Evolutionary conservation across 2,329 filamentous ascomycete genomes (phyloP), one percentile per base, ranked within the genome.

Genomic region (Colletotrichum tamarilloi): DNA sequence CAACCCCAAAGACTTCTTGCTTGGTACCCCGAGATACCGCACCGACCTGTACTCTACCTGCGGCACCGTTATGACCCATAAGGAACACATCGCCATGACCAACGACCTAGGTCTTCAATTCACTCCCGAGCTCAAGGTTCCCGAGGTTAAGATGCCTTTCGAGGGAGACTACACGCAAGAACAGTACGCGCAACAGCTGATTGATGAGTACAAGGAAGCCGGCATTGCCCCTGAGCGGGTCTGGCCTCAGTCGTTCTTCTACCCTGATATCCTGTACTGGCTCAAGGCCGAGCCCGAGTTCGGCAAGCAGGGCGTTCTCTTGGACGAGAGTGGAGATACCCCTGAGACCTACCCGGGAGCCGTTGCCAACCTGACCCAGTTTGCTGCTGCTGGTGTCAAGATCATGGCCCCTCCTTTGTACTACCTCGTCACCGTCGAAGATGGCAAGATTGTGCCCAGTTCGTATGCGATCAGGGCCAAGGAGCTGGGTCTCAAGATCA

Each of bases 131-230:
- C 86, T 93, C 38, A 94, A 94, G 85, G 89, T 89, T 0, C 92
- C 90, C 46, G 84, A 89, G 76, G 89, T 94, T n/a, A 79, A 85
- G n/a, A 94, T 94, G 92, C 92, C 92, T 0, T 94, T 92, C 79
- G 79, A 85, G 56, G 86, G 85, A 35, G 79, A 86, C 78, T 94
- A 93, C 84, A 94, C 92, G 0, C 91, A 93, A 78, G 82, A 89
- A 76, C 82, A 85, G 77, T 94, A 90, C 78, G 89, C 90, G 0
- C 90, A 92, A 81, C 90, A 93, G 80, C 82, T 94, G 73, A 86
- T 92, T 68, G 87, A 92, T 77, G 87, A 89, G 67, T 92, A 91
- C 83, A 85, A 86, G 72, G 79, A 81, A 1, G 86, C 87, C 19
- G 84, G 85, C 28, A 87, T 93, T 79, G 80, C 85, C 71, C 84